Base-by-base conservation (phyloP, 2,329 filamentous ascomycete species). In the Aspergillus felis region DNA sequence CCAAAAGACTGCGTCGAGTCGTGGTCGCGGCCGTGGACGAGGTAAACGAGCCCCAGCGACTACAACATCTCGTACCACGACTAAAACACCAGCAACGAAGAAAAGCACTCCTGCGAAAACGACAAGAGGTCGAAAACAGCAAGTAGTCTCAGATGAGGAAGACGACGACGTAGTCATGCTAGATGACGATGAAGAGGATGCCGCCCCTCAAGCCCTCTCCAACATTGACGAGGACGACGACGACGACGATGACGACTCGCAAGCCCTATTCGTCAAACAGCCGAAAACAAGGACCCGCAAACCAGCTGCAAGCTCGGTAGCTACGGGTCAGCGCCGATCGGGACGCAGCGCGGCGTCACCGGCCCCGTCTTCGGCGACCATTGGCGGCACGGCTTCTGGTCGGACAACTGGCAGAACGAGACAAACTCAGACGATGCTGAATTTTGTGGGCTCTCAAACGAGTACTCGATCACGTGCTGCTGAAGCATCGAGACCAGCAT, bases 1-100 rank as follows among this genome's bases (percentile, higher is more conserved):
- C 22, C 61, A 70, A 22, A 75, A 74, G 52, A 71, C 74, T 56
- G 73, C 73, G 24, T 70, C 77, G 28, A 71, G 75, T 22, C 75
- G 79, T 56, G 81, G 81, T 25, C 76, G 82, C 54, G 79, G 79
- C 12, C 70, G 77, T 41, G 77, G 78, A 17, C 68, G 76, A 32
- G 77, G 77, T 46, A 71, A 75, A 24, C 67, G 77, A 54, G 76
- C 79, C 28, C 71, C 78, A 53, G 70, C 79, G 50, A 68, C 75
- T 6, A 72, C 74, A 17, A 69, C 76, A 4, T 64, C 72, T 12
- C 58, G 53, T 10, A 72, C 73, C 44, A 76, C 72, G 24, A 57
- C 67, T 24, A 64, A 67, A 41, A 61, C 69, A 22, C 63, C 72
- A 28, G 63, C 75, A 20, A 57, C 74, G 1, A 69, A 69, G 25